phyloP scores from a whole-genome alignment of 2,329 filamentous ascomycete species.

The Botrytis byssoidea region DNA sequence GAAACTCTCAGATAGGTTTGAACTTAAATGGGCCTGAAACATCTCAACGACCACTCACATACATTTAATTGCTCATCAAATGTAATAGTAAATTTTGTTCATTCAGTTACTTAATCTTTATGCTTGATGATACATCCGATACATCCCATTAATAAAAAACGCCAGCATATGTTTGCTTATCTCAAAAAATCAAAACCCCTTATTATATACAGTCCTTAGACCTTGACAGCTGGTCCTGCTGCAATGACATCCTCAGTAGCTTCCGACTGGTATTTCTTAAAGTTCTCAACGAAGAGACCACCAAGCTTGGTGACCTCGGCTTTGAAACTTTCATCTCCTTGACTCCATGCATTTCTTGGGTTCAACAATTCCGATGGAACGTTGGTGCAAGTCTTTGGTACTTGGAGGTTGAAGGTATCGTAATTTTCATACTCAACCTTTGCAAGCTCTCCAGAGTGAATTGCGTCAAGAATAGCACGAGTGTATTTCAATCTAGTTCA shows the following conservation, averaged over 20 bases:
- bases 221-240: conserved; percentile 51
- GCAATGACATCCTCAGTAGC: conserved; percentile 77
- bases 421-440: conserved; percentile 93
- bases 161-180: conserved; percentile 1
- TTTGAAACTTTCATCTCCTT: conserved; percentile 76
- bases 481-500: conserved; percentile 78
- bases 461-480: conserved; percentile 94
- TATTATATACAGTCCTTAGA: conserved; percentile 13
- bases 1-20: neutral
- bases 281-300: conserved; percentile 91
- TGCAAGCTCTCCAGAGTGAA: conserved; percentile 94
- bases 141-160: neutral
- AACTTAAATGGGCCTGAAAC: neutral
- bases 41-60: neutral
- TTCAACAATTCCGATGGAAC: conserved; percentile 93
- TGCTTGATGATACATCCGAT: neutral
- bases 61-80: conserved; percentile 7
- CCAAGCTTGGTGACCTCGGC: conserved; percentile 88
- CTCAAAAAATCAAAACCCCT: neutral
- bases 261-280: conserved; percentile 88
- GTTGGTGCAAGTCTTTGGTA: conserved; percentile 87
- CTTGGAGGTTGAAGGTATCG: conserved; percentile 92
- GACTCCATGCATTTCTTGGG: conserved; percentile 89
- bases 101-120: neutral
- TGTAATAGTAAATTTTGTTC: neutral